Evolutionary conservation across 2,329 filamentous ascomycete species (phyloP).

Genomic region (Blastomyces parvus): DNA sequence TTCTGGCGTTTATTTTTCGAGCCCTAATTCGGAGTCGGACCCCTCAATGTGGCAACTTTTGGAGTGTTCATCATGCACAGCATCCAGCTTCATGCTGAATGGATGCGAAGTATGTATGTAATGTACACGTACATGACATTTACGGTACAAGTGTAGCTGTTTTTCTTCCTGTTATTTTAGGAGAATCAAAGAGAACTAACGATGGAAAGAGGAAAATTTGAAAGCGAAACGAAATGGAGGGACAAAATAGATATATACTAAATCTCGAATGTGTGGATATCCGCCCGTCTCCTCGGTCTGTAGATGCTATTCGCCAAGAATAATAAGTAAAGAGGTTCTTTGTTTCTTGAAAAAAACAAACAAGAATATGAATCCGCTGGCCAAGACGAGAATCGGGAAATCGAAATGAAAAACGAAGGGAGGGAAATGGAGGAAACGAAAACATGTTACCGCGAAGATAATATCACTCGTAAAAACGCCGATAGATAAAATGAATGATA

Average conservation of each 20-base stretch:
- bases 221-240: too few relatives aligned
- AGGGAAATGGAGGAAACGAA: not conserved
- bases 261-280: not conserved
- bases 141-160: too few relatives aligned
- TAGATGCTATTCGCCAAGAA: slow-evolving; percentile 1
- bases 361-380: too few relatives aligned
- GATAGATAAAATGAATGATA: not conserved
- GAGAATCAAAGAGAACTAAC: too few relatives aligned
- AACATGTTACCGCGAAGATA: not conserved
- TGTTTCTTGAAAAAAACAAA: too few relatives aligned
- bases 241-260: not conserved
- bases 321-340: not conserved
- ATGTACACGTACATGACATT: too few relatives aligned
- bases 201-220: not conserved
- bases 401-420: not conserved
- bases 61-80: too few relatives aligned
- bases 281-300: not conserved
- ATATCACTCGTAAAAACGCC: not conserved
- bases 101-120: too few relatives aligned
- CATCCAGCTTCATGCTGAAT: too few relatives aligned
- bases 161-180: too few relatives aligned
- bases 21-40: not conserved
- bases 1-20: not conserved
- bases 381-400: not conserved
- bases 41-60: too few relatives aligned